phyloP scores from a whole-genome alignment of 2,329 filamentous ascomycete species.

The Penicillium decumbens region DNA sequence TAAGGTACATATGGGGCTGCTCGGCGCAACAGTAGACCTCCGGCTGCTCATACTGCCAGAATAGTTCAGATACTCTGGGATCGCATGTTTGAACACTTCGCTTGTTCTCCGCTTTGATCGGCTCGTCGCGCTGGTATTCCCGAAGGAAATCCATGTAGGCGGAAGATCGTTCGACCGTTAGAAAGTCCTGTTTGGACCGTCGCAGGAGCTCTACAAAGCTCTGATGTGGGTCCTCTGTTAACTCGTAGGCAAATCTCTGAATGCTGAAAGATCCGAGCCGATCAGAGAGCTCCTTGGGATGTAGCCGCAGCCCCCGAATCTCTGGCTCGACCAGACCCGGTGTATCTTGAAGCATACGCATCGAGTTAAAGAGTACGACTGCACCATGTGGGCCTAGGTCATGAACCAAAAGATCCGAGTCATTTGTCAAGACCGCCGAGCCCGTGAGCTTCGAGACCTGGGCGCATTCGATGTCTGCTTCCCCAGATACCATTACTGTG shows the following conservation, averaged over 20 bases:
- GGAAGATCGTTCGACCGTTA: constrained; percentile 9
- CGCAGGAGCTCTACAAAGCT: constrained; percentile 31
- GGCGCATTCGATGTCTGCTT: constrained; percentile 81
- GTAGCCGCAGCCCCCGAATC: constrained; percentile 37
- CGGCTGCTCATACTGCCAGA: constrained; percentile 41
- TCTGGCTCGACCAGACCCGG: constrained; percentile 11
- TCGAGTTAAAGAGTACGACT: constrained; percentile 65
- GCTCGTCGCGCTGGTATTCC: constrained; percentile 30
- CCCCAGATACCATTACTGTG: constrained; percentile 66
- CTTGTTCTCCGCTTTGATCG: not conserved
- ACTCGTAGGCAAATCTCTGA: constrained; percentile 39
- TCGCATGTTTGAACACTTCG: constrained; percentile 36
- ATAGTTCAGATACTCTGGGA: constrained; percentile 50
- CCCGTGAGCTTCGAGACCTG: constrained; percentile 54
- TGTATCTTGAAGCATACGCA: constrained; percentile 41
- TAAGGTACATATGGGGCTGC: constrained; percentile 56
- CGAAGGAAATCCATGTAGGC: constrained; percentile 32
- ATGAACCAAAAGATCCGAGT: constrained; percentile 79
- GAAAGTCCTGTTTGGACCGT: constrained; percentile 25
- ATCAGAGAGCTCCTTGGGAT: constrained; percentile 31
- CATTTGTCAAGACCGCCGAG: constrained; percentile 67
- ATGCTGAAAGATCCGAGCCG: constrained; percentile 35
- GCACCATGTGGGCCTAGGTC: constrained; percentile 59
- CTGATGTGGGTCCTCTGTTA: constrained; percentile 30
- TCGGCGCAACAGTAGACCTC: constrained; percentile 17